Evolutionary conservation across 169 alveolate genomes (phyloP), one percentile per base, ranked within the genome.

Genomic region (Plasmodium inui): DNA sequence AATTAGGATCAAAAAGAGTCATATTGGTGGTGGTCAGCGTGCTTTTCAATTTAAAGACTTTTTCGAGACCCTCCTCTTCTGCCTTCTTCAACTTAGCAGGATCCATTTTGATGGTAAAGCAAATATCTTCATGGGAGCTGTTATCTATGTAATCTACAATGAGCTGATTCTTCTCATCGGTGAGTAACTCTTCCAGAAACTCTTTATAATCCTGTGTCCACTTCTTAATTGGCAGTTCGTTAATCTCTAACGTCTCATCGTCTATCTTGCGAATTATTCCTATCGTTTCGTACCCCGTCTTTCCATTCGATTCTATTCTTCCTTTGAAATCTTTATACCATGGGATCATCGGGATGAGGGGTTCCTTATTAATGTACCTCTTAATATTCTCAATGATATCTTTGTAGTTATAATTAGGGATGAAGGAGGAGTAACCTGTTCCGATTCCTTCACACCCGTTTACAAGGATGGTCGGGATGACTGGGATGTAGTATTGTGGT

Each of bases 391-490:
- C 96, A 71, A 98, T 98, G 70, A 99, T 96, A 84, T 99, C 99
- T 82, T 96, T 97, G 6, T 99, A 99, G 96, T 99, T 98, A 96
- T 96, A 98, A 95, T 97, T 98, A n/a, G 99, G 99, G 39, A 99
- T 97, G 67, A 95, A 96, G 6, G 99, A 97, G 74, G 98, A 93
- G 98, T 99, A 98, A 0, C 99, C 99, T 19, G 99, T 98, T 32
- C 99, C 99, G 26, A 99, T 99, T 61, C 99, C 99, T 82, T 99
- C 99, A 44, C 99, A 98, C 30, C 99, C 99, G 95, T 99, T 99
- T 55, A 99, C 98, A 17, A 99, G 97, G 37, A 98, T 98, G 97
- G 99, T 97, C 19, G 99, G 99, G 17, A 99, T 96, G 39, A 99
- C 98, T 10, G 99, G 99, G 0, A 98, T 97, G 95, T 99, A 99